Percentiles rank a stretch among this genome's conserved stretches.
Conservation (phyloP, 1,139 yeast genomes). For the Suhomyces choctaworum region DNA sequence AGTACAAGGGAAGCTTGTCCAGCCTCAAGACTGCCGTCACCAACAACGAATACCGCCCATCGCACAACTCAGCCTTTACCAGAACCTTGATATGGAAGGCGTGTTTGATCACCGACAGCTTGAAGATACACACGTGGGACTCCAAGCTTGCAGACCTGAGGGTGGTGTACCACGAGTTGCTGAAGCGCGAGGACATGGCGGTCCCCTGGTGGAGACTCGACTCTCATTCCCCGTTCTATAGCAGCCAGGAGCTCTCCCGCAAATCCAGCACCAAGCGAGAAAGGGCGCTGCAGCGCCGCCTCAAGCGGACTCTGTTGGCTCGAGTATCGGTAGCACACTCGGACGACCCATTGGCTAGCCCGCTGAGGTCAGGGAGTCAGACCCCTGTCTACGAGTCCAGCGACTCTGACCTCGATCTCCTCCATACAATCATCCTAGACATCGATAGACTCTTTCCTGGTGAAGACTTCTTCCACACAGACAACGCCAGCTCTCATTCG, state of each 20-base stretch:
- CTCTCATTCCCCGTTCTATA: constrained; percentile 32
- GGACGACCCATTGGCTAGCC: constrained; percentile 13
- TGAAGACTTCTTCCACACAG: constrained; percentile 49
- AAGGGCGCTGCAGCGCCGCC: constrained; percentile 3
- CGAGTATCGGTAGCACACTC: constrained; percentile 7
- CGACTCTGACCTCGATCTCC: constrained; percentile 17
- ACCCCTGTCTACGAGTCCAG: constrained; percentile 7
- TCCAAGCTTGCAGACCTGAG: constrained; percentile 31
- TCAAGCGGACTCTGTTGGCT: constrained; percentile 8
- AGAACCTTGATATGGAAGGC: constrained; percentile 44
- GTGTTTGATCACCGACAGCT: constrained; percentile 39
- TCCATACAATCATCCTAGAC: constrained; percentile 60
- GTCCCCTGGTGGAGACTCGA: constrained; percentile 44
- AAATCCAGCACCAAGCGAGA: constrained; percentile 8
- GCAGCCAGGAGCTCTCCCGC: constrained; percentile 16
- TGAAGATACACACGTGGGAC: constrained; percentile 41
- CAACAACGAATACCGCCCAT: constrained; percentile 35
- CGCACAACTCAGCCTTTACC: constrained; percentile 22
- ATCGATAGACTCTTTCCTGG: constrained; percentile 64
- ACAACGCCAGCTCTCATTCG: constrained; percentile 18
- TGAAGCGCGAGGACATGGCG: constrained; percentile 32
- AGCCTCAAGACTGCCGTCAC: constrained; percentile 33
- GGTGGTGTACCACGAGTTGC: constrained; percentile 39
- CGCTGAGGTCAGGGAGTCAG: constrained; percentile 8
- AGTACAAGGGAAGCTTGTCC: constrained; percentile 36